These are phyloP conservation scores for Plasmodium reichenowi DNA, from an alignment of 169 alveolate species.

Conservation along the genomic window DNA sequence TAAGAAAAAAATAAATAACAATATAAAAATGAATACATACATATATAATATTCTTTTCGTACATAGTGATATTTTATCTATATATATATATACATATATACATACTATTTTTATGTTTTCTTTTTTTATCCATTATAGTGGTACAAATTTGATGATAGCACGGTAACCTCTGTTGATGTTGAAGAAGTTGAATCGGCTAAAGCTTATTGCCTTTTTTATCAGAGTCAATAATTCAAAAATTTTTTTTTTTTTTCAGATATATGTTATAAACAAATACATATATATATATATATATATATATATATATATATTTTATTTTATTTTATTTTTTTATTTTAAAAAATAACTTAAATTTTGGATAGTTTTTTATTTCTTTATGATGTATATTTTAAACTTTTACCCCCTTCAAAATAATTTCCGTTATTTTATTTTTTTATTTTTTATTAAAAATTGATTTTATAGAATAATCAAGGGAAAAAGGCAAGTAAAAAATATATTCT, in stretches of 20 bases:
- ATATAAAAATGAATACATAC: not conserved
- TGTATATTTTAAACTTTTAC: too few relatives aligned
- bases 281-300: not conserved
- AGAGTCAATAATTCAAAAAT: constrained; percentile 44
- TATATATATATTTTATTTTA: not conserved
- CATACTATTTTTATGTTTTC: not conserved
- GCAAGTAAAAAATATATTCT: too few relatives aligned
- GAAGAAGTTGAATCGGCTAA: constrained; percentile 66
- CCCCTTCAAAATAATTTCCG: too few relatives aligned
- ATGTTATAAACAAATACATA: not conserved
- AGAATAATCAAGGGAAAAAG: too few relatives aligned
- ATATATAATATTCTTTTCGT: not conserved
- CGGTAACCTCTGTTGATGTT: constrained; percentile 48
- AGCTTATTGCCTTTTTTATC: constrained; percentile 70
- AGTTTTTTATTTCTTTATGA: too few relatives aligned
- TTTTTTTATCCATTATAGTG: constrained; percentile 21
- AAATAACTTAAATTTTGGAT: not conserved
- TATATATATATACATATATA: not conserved
- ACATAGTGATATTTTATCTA: constrained; percentile 2
- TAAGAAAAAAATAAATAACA: not conserved
- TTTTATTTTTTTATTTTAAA: not conserved
- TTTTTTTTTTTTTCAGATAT: not conserved
- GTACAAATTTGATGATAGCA: constrained; percentile 68
- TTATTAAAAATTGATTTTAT: too few relatives aligned
- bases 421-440: too few relatives aligned